A percentile compares a stretch with the other conserved stretches of the same genome.
These are phyloP conservation scores for Rhizophagus clarus DNA, from an alignment of 192 early-diverging fungal genomes.

Conservation along the genomic window DNA sequence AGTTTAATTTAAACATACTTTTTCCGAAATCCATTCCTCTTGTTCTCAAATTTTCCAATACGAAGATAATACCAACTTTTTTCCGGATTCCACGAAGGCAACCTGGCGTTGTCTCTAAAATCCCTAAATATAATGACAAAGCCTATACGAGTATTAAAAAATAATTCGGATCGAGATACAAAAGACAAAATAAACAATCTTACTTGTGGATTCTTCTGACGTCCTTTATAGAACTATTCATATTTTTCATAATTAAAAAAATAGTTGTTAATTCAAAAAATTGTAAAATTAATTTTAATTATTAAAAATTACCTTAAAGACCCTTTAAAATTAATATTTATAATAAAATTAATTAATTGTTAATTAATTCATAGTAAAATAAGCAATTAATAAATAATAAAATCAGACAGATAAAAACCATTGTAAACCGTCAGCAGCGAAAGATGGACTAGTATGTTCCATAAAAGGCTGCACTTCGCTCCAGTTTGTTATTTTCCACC, in stretches of 20 bases:
- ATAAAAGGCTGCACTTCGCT: constrained; percentile 23
- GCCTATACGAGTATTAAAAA: constrained; percentile 5
- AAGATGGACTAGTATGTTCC: constrained; percentile 26
- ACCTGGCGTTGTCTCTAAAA: constrained; percentile 29
- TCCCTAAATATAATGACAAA: constrained; percentile 36
- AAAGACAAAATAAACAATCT: neutral
- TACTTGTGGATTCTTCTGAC: constrained; percentile 30
- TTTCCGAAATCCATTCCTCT: constrained; percentile 36
- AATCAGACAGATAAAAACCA: constrained; percentile 15
- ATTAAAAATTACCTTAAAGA: constrained; percentile 23
- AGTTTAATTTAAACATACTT: constrained; percentile 24
- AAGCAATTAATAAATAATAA: neutral
- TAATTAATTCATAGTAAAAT: neutral
- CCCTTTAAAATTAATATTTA: constrained; percentile 11
- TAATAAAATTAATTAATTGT: neutral
- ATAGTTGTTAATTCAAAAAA: neutral
- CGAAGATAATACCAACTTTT: constrained; percentile 39
- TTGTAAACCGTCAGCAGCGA: constrained; percentile 25
- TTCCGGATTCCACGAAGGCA: constrained; percentile 35
- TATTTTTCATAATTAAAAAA: neutral
- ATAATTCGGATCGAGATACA: neutral
- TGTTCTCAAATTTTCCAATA: constrained; percentile 35
- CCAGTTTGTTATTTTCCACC: constrained; percentile 32
- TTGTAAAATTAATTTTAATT: too few relatives aligned
- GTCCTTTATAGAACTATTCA: constrained; percentile 28